Base-by-base conservation (phyloP, 768 basidiomycete species). In the Boletus insuetus region DNA sequence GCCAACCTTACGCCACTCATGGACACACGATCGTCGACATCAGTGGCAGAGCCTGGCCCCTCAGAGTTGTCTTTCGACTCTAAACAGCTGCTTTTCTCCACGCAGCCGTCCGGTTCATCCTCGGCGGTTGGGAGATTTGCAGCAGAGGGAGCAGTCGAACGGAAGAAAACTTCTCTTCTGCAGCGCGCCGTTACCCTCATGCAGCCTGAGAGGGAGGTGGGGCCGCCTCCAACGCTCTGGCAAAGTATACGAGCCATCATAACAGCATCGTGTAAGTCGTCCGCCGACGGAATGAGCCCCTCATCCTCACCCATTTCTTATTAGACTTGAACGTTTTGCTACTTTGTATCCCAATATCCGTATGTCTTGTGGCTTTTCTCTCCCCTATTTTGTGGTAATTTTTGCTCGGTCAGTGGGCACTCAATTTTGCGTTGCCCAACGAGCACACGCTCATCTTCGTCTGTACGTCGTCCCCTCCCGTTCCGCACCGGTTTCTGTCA, bases 291-390 rank as follows among this genome's bases (percentile, higher is more conserved):
- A 16, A 3, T 9, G 19, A 38, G 17, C 8, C 13, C 31, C 49
- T 54, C 13, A 48, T 56, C 2, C 49, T 65, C 19, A 59, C 29
- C 22, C 24, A 0, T 32, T 43, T 32, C 22, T 26, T 51, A 1
- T 39, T 37, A 90, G 89, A 82, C 77, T 67, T 91, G 9, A 91
- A 91, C 61, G 12, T 89, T n/a, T 71, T 91, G 12, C 76, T 90
- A 0, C 59, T 87, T 10, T 90, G 79, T 64, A 89, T 91, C 26
- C 89, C 89, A 2, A 62, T 90, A 58, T 85, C 89, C 1, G 89
- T 73, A 61, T 82, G 68, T 66, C 6, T 50, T 13, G 0, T 6
- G 9, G 43, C 5, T 22, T 13, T 29, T 53, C 12, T 46, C 35
- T 22, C 41, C 50, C 10, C 43, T 40, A 3, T 16, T 41, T 46